A percentile compares a stretch with the other conserved stretches of the same genome.
These are phyloP conservation scores for Ceratocystis harringtonii DNA, from an alignment of 2,329 filamentous ascomycete genomes.

Conservation along the genomic window DNA sequence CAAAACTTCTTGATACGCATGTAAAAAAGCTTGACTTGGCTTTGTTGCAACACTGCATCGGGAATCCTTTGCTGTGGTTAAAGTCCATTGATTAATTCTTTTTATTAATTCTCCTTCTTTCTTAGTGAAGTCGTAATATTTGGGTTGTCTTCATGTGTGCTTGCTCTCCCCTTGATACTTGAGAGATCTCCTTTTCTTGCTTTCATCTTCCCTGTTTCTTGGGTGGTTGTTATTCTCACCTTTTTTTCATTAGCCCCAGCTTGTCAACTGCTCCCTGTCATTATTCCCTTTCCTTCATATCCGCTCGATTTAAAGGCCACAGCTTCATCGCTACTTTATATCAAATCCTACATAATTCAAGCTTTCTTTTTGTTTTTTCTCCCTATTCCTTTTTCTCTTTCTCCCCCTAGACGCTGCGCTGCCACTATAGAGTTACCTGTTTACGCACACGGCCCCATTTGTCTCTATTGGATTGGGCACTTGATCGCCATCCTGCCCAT, in stretches of 20 bases:
- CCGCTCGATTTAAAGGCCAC: neutral
- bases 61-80: neutral
- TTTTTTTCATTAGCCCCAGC: neutral
- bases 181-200: neutral
- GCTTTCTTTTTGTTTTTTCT: neutral
- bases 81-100: neutral
- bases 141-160: neutral
- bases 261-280: conserved; percentile 1
- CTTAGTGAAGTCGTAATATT: neutral
- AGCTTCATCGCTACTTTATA: neutral
- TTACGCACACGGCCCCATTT: neutral
- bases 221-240: neutral
- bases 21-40: neutral
- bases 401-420: neutral
- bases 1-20: neutral
- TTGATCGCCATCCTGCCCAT: neutral
- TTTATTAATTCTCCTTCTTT: neutral
- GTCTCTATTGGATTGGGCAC: neutral
- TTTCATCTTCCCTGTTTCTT: neutral
- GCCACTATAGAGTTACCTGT: neutral
- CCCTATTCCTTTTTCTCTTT: neutral
- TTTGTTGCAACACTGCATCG: too few species aligned
- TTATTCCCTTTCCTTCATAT: neutral
- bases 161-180: neutral
- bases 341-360: neutral